These are phyloP conservation scores for Zopfochytrium polystomum DNA, from an alignment of 371 early-diverging fungal species.

Conservation along the genomic window DNA sequence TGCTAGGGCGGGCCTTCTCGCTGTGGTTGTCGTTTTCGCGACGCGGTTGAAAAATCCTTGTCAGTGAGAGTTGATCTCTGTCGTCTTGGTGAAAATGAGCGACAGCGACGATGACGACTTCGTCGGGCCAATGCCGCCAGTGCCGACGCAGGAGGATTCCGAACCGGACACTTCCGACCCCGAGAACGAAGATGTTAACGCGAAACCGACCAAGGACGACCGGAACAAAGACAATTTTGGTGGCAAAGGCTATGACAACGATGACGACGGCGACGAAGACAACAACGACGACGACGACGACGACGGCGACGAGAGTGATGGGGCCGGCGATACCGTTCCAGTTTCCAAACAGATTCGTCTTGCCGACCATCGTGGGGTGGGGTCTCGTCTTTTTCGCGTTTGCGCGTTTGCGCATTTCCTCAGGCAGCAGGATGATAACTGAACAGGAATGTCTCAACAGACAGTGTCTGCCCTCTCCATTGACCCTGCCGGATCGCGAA, in stretches of 20 bases:
- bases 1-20: too few species aligned
- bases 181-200: background rate
- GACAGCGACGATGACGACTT: too few species aligned
- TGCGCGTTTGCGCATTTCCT: background rate
- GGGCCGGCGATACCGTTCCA: constrained; percentile 50
- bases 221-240: background rate
- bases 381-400: background rate
- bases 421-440: background rate
- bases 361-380: constrained; percentile 63
- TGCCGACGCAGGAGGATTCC: background rate
- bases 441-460: constrained; percentile 23
- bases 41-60: too few species aligned
- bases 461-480: constrained; percentile 77
- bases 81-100: too few species aligned
- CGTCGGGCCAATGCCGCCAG: constrained; percentile 10
- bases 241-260: constrained; percentile 8
- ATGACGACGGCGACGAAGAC: too few species aligned
- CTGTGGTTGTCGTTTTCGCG: too few species aligned
- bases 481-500: constrained; percentile 78
- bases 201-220: background rate
- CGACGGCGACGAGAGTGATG: constrained; percentile 39
- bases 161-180: background rate
- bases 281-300: too few species aligned
- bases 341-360: constrained; percentile 66
- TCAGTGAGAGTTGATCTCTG: too few species aligned